Percentiles rank a stretch among this genome's conserved stretches.
Evolutionary conservation across 192 early-diverging fungal genomes (phyloP).

Genomic region (Backusella luteola): DNA sequence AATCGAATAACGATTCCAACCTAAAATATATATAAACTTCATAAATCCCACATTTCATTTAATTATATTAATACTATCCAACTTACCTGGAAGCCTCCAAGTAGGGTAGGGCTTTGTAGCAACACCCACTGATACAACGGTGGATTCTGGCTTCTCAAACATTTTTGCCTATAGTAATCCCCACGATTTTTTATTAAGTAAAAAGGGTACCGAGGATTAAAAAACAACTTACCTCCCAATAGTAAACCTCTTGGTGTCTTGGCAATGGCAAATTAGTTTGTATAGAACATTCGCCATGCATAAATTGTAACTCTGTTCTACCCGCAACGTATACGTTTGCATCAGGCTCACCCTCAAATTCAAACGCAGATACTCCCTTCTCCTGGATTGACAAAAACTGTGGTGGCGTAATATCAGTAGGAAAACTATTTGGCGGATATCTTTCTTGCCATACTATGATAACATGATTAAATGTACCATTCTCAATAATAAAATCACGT

Average conservation of each 20-base stretch:
- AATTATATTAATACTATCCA: not conserved
- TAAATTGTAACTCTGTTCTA: slow-evolving; percentile 77
- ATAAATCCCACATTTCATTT: not conserved
- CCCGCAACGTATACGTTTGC: slow-evolving; percentile 64
- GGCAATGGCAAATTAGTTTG: slow-evolving; percentile 81
- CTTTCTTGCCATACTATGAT: slow-evolving; percentile 63
- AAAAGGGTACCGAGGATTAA: not conserved
- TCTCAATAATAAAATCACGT: not conserved
- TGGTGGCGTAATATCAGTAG: slow-evolving; percentile 71
- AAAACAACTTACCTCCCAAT: slow-evolving; percentile 58
- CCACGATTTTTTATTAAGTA: not conserved
- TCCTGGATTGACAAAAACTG: slow-evolving; percentile 78
- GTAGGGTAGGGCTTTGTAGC: slow-evolving; percentile 48
- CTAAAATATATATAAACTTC: slow-evolving; percentile 21
- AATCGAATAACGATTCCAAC: slow-evolving; percentile 49
- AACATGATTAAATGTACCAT: not conserved
- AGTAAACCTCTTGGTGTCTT: slow-evolving; percentile 77
- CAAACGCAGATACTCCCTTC: slow-evolving; percentile 81
- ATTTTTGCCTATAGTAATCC: slow-evolving; percentile 29
- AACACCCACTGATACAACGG: slow-evolving; percentile 47
- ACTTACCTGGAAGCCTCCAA: slow-evolving; percentile 44
- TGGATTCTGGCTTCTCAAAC: slow-evolving; percentile 36
- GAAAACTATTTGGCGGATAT: slow-evolving; percentile 68
- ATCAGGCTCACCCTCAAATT: slow-evolving; percentile 69
- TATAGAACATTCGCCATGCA: slow-evolving; percentile 69